Percentiles rank a stretch among this genome's conserved stretches.
These are phyloP conservation scores for Durusdinium trenchii DNA, from an alignment of 73 alveolate genomes.

Conservation along the genomic window DNA sequence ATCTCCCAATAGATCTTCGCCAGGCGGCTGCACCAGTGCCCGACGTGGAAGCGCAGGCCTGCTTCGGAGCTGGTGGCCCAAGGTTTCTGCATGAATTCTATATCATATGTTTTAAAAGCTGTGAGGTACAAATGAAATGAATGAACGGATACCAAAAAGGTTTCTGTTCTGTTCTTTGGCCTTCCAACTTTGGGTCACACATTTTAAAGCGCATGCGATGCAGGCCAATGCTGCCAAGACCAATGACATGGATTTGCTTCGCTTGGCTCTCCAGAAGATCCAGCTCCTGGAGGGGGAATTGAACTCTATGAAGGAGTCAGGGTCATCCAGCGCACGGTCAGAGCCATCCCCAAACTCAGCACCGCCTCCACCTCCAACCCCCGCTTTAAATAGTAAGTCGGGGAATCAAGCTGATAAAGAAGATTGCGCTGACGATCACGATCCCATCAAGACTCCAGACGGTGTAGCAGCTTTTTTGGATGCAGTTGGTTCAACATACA, in stretches of 20 bases:
- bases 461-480: neutral
- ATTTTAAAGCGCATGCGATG: neutral
- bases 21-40: too few relatives aligned
- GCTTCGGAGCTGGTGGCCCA: neutral
- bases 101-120: neutral
- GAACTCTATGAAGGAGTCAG: neutral
- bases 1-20: too few relatives aligned
- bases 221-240: neutral
- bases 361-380: neutral
- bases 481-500: neutral
- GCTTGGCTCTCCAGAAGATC: neutral
- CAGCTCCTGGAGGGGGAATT: neutral
- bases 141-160: neutral
- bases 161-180: neutral
- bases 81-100: neutral
- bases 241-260: neutral
- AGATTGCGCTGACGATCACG: neutral
- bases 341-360: neutral
- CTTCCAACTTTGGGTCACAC: neutral
- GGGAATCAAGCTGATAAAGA: neutral
- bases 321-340: neutral
- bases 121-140: neutral
- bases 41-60: too few relatives aligned
- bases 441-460: slow-evolving; percentile 25
- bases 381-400: neutral